These are phyloP conservation scores for Coelastrella sp. DNA, from an alignment of 139 green algal species.

Conservation along the genomic window DNA sequence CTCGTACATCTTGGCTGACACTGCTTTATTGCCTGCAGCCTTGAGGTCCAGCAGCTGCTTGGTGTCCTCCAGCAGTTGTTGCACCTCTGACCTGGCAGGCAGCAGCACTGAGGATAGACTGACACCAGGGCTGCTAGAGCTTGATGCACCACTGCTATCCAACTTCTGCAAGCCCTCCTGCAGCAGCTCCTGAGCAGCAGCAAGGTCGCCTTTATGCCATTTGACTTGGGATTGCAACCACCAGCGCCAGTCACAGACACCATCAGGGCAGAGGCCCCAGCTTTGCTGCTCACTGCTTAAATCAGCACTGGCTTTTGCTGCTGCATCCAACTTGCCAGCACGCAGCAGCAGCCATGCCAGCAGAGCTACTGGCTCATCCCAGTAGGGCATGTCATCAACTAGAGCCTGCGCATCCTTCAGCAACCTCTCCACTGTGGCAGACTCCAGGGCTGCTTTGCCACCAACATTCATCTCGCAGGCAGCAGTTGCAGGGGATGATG, in stretches of 20 bases:
- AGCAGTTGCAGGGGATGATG: slow-evolving; percentile 1
- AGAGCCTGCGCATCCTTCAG: neutral
- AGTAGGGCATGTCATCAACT: slow-evolving; percentile 20
- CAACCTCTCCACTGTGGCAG: neutral
- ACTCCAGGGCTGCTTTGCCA: neutral
- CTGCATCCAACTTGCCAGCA: slow-evolving; percentile 13
- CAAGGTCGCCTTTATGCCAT: slow-evolving; percentile 6
- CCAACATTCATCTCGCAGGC: neutral
- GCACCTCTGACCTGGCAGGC: slow-evolving; percentile 22
- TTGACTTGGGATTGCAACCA: slow-evolving; percentile 24
- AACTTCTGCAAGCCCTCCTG: slow-evolving; percentile 16
- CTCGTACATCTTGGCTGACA: slow-evolving; percentile 54
- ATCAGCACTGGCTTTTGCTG: neutral
- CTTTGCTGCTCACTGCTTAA: neutral
- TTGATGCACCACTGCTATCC: slow-evolving; percentile 8
- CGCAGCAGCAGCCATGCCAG: slow-evolving; percentile 44
- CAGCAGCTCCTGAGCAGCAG: slow-evolving; percentile 3
- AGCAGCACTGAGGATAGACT: neutral
- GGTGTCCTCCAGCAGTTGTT: slow-evolving; percentile 31
- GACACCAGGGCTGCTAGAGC: neutral
- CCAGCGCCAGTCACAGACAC: slow-evolving; percentile 29
- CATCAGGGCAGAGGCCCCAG: neutral
- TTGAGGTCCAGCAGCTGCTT: slow-evolving; percentile 52
- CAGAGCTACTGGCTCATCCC: slow-evolving; percentile 28
- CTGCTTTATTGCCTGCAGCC: slow-evolving; percentile 68